These are phyloP conservation scores for Fusarium armeniacum DNA, from an alignment of 2,329 filamentous ascomycete genomes.

Conservation along the genomic window DNA sequence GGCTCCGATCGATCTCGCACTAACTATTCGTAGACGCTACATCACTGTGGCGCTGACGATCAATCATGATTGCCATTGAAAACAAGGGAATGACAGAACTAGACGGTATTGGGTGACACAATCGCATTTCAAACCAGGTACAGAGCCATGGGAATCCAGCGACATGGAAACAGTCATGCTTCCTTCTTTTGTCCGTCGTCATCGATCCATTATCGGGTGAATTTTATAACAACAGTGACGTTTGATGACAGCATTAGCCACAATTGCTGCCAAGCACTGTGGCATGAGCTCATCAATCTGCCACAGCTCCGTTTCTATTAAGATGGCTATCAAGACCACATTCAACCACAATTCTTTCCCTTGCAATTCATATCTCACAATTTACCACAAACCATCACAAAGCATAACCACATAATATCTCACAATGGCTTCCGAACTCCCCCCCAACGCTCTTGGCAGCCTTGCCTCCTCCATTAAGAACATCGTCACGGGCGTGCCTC, in stretches of 20 bases:
- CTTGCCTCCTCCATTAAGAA: slow-evolving; percentile 29
- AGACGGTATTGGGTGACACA: background rate
- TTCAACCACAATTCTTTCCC: no score
- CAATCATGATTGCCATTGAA: slow-evolving; percentile 1
- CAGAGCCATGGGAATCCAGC: background rate
- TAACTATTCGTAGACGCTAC: background rate
- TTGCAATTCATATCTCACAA: no score
- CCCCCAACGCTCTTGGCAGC: slow-evolving; percentile 16
- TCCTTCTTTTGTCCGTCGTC: slow-evolving; percentile 8
- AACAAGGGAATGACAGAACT: slow-evolving; percentile 3
- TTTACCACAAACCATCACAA: background rate
- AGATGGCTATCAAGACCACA: background rate
- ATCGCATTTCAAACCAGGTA: background rate
- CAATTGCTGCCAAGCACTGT: background rate
- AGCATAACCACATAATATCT: background rate
- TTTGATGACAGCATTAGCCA: slow-evolving; percentile 25
- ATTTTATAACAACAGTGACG: slow-evolving; percentile 5
- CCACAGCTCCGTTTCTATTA: background rate
- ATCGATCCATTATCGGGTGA: background rate
- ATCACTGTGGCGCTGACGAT: slow-evolving; percentile 4
- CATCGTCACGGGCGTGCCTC: slow-evolving; percentile 18
- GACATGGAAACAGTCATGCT: background rate
- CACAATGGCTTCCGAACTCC: slow-evolving; percentile 28
- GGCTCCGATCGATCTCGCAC: background rate
- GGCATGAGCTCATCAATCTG: slow-evolving; percentile 3